Evolutionary conservation across 2,329 filamentous ascomycete species (phyloP).

Genomic region (Fusarium sp.): DNA sequence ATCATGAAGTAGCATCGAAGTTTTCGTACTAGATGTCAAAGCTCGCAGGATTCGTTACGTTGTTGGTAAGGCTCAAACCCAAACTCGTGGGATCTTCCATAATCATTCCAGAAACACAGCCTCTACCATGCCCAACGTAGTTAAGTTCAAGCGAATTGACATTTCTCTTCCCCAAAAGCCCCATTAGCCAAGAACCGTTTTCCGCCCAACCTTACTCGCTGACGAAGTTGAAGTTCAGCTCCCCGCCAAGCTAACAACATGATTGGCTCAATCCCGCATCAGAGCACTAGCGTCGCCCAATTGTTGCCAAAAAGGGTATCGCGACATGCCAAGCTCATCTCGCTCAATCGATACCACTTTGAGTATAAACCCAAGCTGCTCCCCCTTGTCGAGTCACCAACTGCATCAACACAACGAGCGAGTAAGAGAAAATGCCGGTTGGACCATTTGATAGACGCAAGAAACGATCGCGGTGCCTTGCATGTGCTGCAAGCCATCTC

Average conservation of each 20-base stretch:
- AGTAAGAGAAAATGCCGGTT: slow-evolving; percentile 36
- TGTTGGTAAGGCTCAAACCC: background rate
- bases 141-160: slow-evolving; percentile 21
- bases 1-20: background rate
- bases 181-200: background rate
- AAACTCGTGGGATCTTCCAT: background rate
- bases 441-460: slow-evolving; percentile 49
- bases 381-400: background rate
- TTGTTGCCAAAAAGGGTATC: slow-evolving; percentile 28
- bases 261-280: background rate
- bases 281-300: slow-evolving; percentile 37
- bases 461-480: slow-evolving; percentile 45
- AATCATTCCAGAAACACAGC: background rate
- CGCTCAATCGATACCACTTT: slow-evolving; percentile 31
- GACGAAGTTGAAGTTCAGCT: slow-evolving; percentile 1
- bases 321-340: background rate
- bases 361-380: slow-evolving; percentile 19
- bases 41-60: background rate
- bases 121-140: background rate
- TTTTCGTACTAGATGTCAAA: background rate
- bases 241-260: fast-evolving
- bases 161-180: background rate
- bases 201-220: background rate
- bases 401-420: background rate
- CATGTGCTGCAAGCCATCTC: slow-evolving; percentile 47